Conservation (phyloP, 331 rosid genomes). For the Quercus phellos region DNA sequence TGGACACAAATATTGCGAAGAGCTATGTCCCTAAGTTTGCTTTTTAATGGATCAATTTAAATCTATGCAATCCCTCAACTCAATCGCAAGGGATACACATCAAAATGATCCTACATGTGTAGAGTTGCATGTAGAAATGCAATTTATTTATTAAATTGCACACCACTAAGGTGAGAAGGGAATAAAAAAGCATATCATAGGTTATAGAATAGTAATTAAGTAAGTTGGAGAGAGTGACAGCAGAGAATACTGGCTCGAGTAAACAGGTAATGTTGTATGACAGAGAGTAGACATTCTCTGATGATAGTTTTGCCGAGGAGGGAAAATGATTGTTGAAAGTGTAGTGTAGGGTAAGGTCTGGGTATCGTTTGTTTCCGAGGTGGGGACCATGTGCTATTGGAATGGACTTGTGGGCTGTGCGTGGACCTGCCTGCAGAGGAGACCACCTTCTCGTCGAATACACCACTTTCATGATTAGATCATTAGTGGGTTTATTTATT, state of each 20-base stretch:
- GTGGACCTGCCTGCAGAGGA: conserved; percentile 2
- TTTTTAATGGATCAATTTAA: too few species aligned
- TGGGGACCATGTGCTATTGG: conserved; percentile 10
- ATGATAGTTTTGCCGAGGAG: background rate
- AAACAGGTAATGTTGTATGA: background rate
- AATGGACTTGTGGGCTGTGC: background rate
- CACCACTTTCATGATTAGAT: conserved; percentile 12
- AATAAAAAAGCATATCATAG: background rate
- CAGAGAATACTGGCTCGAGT: background rate
- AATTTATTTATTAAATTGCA: too few species aligned
- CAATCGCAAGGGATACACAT: too few species aligned
- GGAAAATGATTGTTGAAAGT: conserved; percentile 18
- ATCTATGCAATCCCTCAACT: too few species aligned
- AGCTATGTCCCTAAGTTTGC: too few species aligned
- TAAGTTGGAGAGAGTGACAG: background rate
- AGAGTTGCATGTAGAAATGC: too few species aligned
- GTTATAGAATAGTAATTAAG: too few species aligned
- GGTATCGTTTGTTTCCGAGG: background rate
- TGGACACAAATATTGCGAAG: too few species aligned
- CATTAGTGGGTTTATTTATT: conserved; percentile 12
- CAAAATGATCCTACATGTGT: too few species aligned
- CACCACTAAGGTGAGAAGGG: background rate
- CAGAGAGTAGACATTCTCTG: conserved; percentile 29
- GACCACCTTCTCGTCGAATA: conserved; percentile 24
- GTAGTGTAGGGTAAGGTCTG: background rate